Evolutionary conservation across 2,329 filamentous ascomycete genomes (phyloP).

Genomic region (Penicillium sp.): DNA sequence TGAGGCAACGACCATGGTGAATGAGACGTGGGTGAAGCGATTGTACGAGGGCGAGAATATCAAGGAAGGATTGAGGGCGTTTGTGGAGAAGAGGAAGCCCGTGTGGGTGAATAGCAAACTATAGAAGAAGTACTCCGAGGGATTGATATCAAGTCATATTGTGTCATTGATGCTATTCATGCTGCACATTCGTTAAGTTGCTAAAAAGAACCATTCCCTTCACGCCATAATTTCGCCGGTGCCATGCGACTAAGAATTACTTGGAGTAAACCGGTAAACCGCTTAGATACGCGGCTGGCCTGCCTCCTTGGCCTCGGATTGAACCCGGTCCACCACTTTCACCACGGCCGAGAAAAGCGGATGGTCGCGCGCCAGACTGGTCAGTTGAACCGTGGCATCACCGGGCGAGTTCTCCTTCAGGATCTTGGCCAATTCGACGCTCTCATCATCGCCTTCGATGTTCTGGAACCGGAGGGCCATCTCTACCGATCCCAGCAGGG

Average conservation of each 20-base stretch:
- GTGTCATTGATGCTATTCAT: constrained; percentile 13
- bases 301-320: constrained; percentile 45
- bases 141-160: constrained; percentile 4
- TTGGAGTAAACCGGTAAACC: constrained; percentile 7
- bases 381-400: constrained; percentile 72
- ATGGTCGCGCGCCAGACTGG: constrained; percentile 69
- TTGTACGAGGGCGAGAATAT: constrained; percentile 66
- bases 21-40: constrained; percentile 53
- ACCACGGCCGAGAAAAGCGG: constrained; percentile 72
- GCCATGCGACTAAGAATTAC: constrained; percentile 25
- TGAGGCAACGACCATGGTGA: constrained; percentile 54
- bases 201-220: constrained; percentile 21
- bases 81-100: constrained; percentile 68
- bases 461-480: constrained; percentile 95
- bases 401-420: constrained; percentile 68
- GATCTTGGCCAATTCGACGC: constrained; percentile 74
- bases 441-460: constrained; percentile 86
- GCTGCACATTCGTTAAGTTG: constrained; percentile 13
- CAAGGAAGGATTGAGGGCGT: constrained; percentile 65
- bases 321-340: constrained; percentile 75
- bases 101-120: constrained; percentile 50
- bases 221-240: constrained; percentile 31
- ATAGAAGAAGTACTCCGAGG: constrained; percentile 18
- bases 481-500: constrained; percentile 76
- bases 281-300: constrained; percentile 28